phyloP scores from a whole-genome alignment of 2,329 filamentous ascomycete species.

The Phaeosphaeriaceae sp. region DNA sequence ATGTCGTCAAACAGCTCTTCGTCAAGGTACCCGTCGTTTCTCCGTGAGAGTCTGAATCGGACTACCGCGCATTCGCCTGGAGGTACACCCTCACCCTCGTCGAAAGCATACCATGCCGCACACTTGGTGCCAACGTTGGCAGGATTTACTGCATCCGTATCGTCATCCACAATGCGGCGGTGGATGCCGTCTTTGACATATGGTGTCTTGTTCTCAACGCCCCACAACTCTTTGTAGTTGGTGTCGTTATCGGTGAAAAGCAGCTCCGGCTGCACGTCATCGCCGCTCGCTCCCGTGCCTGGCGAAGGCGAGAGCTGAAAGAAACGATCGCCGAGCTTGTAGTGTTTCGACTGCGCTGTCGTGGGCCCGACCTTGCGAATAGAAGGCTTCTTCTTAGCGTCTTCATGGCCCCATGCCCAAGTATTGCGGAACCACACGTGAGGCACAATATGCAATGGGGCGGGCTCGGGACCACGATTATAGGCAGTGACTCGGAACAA shows the following conservation, averaged over 20 bases:
- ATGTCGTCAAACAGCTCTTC: conserved; percentile 93
- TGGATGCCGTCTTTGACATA: conserved; percentile 98
- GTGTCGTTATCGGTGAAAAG: conserved; percentile 97
- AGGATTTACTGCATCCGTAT: conserved; percentile 84
- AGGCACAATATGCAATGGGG: conserved; percentile 90
- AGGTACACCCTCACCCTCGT: conserved; percentile 83
- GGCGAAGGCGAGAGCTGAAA: conserved; percentile 89
- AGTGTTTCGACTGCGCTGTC: conserved; percentile 77
- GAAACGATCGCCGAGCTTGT: conserved; percentile 81
- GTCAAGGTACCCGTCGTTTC: conserved; percentile 79
- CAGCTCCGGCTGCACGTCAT: conserved; percentile 84
- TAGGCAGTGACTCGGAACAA: conserved; percentile 95
- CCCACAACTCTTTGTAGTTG: conserved; percentile 80
- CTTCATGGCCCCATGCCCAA: conserved; percentile 90
- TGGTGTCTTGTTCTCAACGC: conserved; percentile 73
- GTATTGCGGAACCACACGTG: conserved; percentile 98
- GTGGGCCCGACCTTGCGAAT: conserved; percentile 72
- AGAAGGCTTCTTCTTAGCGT: conserved; percentile 77
- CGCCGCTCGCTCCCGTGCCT: conserved; percentile 76
- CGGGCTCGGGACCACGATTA: conserved; percentile 90
- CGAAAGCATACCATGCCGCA: conserved; percentile 91
- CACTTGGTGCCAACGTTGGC: conserved; percentile 82
- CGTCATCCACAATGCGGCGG: conserved; percentile 79
- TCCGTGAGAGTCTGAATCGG: conserved; percentile 84
- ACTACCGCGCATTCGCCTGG: conserved; percentile 95